phyloP scores from a whole-genome alignment of 192 early-diverging fungal genomes.

The Linderina pennispora region DNA sequence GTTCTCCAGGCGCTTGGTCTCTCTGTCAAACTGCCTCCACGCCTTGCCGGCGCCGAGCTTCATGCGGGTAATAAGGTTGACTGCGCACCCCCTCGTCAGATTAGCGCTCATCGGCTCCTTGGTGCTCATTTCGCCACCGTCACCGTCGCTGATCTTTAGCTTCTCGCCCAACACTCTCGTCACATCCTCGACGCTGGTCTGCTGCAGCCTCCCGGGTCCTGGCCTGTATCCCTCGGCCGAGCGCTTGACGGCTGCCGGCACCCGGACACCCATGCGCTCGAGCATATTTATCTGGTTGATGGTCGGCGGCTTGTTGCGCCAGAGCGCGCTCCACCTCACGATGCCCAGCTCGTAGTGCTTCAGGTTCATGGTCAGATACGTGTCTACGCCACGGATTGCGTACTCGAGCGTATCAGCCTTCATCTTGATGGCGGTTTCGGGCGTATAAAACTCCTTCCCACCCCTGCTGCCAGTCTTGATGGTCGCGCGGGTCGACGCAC shows the following conservation, averaged over 20 bases:
- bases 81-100: slow-evolving; percentile 61
- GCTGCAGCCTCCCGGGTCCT: too few species aligned
- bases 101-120: neutral
- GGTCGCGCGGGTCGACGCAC: slow-evolving; percentile 10
- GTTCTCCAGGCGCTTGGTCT: slow-evolving; percentile 2
- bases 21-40: slow-evolving; percentile 28
- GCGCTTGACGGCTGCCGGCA: slow-evolving; percentile 1
- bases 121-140: neutral
- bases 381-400: slow-evolving; percentile 63
- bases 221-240: too few species aligned
- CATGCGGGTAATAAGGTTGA: slow-evolving; percentile 59
- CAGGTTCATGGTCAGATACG: slow-evolving; percentile 38
- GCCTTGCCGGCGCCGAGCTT: slow-evolving; percentile 48
- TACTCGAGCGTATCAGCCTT: slow-evolving; percentile 45
- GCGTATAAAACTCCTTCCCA: slow-evolving; percentile 2
- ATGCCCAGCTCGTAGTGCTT: slow-evolving; percentile 4
- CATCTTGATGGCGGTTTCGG: slow-evolving; percentile 16
- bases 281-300: slow-evolving; percentile 49
- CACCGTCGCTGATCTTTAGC: too few species aligned
- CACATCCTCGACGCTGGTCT: too few species aligned
- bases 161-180: too few species aligned
- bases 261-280: slow-evolving; percentile 24
- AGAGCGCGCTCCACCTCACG: slow-evolving; percentile 47
- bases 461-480: neutral
- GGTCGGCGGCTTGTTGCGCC: slow-evolving; percentile 51